Evolutionary conservation across 257 asterid species (phyloP).

Genomic region (Leptodermis oblonga): DNA sequence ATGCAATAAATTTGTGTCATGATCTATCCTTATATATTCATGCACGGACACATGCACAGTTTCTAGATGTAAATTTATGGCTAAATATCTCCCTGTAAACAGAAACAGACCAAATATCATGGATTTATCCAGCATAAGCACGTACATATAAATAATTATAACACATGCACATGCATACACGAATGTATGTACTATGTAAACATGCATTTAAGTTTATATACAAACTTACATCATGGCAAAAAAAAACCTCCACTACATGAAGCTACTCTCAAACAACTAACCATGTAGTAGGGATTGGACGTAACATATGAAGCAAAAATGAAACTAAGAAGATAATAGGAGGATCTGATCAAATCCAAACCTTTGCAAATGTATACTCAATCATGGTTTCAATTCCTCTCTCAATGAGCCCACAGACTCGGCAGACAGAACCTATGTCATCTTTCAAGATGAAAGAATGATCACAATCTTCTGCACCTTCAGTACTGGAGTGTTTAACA

Average conservation of each 20-base stretch:
- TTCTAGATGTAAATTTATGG: background rate
- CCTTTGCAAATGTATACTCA: constrained; percentile 54
- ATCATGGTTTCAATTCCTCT: constrained; percentile 25
- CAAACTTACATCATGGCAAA: background rate
- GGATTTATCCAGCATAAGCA: no score
- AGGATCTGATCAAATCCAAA: background rate
- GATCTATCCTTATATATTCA: background rate
- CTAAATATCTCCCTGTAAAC: background rate
- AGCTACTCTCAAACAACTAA: background rate
- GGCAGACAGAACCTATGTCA: constrained; percentile 33
- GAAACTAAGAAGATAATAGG: background rate
- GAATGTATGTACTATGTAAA: no score
- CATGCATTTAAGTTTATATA: background rate
- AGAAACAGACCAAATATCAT: background rate
- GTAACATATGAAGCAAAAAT: constrained; percentile 8
- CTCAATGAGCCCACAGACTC: constrained; percentile 28
- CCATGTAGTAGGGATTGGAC: background rate
- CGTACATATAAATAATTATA: no score
- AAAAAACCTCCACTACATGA: background rate
- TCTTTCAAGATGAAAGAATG: constrained; percentile 31
- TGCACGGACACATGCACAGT: background rate
- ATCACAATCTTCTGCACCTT: constrained; percentile 39
- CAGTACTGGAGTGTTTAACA: constrained; percentile 20
- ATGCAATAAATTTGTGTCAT: background rate
- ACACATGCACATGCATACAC: background rate